Evolutionary conservation across 2,329 filamentous ascomycete species (phyloP).

Genomic region (Lizonia empirigonia): DNA sequence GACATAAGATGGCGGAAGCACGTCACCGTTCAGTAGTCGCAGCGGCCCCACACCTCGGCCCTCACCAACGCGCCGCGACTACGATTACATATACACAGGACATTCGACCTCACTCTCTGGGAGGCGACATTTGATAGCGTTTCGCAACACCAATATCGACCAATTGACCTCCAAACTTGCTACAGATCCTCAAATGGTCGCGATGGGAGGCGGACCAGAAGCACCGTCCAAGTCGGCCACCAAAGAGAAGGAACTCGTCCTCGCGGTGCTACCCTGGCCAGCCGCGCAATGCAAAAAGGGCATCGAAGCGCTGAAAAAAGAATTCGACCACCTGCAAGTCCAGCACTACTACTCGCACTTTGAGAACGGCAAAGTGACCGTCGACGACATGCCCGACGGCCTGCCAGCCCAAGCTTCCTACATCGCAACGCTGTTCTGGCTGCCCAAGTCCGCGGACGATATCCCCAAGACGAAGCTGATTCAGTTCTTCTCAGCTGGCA

Average conservation of each 20-base stretch:
- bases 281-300: slow-evolving; percentile 28
- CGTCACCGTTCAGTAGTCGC: slow-evolving; percentile 3
- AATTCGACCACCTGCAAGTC: slow-evolving; percentile 41
- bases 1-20: slow-evolving; percentile 12
- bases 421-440: slow-evolving; percentile 55
- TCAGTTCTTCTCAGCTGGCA: slow-evolving; percentile 63
- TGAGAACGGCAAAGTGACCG: slow-evolving; percentile 47
- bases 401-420: slow-evolving; percentile 50
- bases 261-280: slow-evolving; percentile 52
- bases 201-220: slow-evolving; percentile 55
- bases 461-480: slow-evolving; percentile 56
- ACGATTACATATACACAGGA: not conserved
- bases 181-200: slow-evolving; percentile 27
- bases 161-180: not conserved
- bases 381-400: slow-evolving; percentile 50
- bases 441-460: slow-evolving; percentile 48
- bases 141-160: not conserved
- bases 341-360: slow-evolving; percentile 34
- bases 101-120: not conserved
- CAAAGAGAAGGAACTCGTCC: slow-evolving; percentile 41
- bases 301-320: slow-evolving; percentile 34
- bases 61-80: not conserved
- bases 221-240: slow-evolving; percentile 34
- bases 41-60: not conserved
- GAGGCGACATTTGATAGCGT: not conserved